Base-by-base conservation (phyloP, 2,329 filamentous ascomycete genomes). In the Cladosporium sp. region DNA sequence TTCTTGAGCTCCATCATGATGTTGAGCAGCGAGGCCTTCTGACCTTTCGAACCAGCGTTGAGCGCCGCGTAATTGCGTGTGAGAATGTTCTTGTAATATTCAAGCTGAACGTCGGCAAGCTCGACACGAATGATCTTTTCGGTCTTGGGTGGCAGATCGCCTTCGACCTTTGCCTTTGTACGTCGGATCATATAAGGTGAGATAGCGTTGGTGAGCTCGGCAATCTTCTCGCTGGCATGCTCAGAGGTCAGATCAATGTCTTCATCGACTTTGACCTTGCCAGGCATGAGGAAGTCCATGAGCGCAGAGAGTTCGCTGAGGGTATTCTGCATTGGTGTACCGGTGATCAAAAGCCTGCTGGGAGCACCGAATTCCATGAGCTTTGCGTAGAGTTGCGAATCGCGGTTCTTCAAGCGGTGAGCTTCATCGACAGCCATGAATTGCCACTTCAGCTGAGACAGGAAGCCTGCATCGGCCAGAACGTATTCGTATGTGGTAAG, bases 1-100 rank as follows among this genome's bases (percentile, higher is more conserved):
- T 99, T 99, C 83, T 99, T 99, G 74, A 99, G 79, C 78, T 99
- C 95, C 95, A 99, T 99, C 88, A 99, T 97, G 76, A 99, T 95
- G 79, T 99, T 99, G 69, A 99, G 82, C 16, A 99, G 81, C 0
- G 94, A 98, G 70, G 96, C 94, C 79, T 97, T 98, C 77, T 96
- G 92, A 6, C 94, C 95, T 67, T 88, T 92, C 53, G 90, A 89
- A 54, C 93, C 94, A 74, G 97, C 91, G 72, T 96, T 97, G 34
- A 99, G 84, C 3, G 94, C 95, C 32, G 93, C 89, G 74, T 99
- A 99, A 76, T 99, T 99, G 73, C 94, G 89, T 0, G 95, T 98
- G 26, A 99, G 84, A 66, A 99, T 98, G 75, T 98, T 98, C 80
- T 98, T 98, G 83, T 99, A 99, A 78, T 97, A 98, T 69, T 99